Evolutionary conservation across 495 filamentous ascomycete genomes (phyloP), one percentile per base, ranked within the genome.

Genomic region (Penicillium canariense): DNA sequence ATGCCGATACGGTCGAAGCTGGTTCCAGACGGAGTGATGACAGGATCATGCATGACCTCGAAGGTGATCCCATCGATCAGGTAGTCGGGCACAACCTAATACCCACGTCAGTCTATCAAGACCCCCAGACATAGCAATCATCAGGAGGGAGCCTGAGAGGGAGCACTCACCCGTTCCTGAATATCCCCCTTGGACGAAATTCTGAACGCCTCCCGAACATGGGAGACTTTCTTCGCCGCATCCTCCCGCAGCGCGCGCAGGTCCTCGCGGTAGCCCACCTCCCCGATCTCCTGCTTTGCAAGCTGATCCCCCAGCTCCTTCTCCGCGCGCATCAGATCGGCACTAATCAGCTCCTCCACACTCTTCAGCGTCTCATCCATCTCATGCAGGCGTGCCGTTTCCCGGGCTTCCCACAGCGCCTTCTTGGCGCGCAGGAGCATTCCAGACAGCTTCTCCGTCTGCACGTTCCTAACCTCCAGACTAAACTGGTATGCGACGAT

Each of bases 1-100:
- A 98, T 85, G n/a, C 88, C 89, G 3, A 87, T 76, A 46, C 94
- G 84, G 61, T 98, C 94, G 68, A 96, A 98, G 0, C 87, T 91
- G 48, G 87, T 86, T 26, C 94, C 94, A 5, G 85, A 89, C 57
- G 87, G 91, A 0, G 93, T 97, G 15, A 92, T 78, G 11, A 94
- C 89, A 4, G 90, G 94, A 71, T 98, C 94, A 60, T 93, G 81
- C 92, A 98, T 96, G 55, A 97, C 81, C 32, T 83, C 80, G 59
- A 97, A 97, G 0, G 87, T 90, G 47, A 98, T 97, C 20, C 85
- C 87, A 64, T 97, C 94, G 38, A 98, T 79, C 0, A 89, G 76
- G 76, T 90, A 90, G 56, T 96, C 93, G 0, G 94, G 92, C 2
- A 96, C 88, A 58, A 87, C 73, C 79, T 82, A 36, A 5, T 38